A percentile compares a stretch with the other conserved stretches of the same genome.
Evolutionary conservation across 2,329 filamentous ascomycete genomes (phyloP).

Genomic region (Talaromyces atroroseus): DNA sequence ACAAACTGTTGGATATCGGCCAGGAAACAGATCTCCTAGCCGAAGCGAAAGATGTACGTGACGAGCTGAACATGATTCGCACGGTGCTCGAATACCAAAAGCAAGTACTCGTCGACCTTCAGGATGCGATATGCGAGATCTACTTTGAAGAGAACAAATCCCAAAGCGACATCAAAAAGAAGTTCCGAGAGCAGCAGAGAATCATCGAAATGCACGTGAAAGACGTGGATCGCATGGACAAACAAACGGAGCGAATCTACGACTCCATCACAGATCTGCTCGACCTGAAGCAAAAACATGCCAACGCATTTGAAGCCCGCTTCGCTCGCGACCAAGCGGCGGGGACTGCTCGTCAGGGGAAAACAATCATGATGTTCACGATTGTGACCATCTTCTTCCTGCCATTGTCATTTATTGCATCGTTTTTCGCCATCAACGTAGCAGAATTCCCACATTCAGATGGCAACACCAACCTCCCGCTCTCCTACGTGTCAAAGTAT

Average conservation of each 20-base stretch:
- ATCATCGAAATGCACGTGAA: conserved; percentile 54
- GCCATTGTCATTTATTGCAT: conserved; percentile 51
- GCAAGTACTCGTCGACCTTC: conserved; percentile 30
- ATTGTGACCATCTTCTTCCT: conserved; percentile 56
- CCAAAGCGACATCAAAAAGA: conserved; percentile 48
- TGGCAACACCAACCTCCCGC: conserved; percentile 33
- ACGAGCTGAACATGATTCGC: conserved; percentile 60
- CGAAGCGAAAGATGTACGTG: conserved; percentile 62
- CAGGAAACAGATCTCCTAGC: conserved; percentile 56
- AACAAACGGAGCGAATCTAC: conserved; percentile 57
- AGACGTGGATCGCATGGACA: conserved; percentile 60
- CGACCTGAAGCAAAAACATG: conserved; percentile 64
- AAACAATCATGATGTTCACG: conserved; percentile 56
- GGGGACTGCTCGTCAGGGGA: conserved; percentile 53
- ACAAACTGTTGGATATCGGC: conserved; percentile 48
- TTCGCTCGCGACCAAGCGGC: conserved; percentile 55
- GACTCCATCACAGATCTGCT: conserved; percentile 57
- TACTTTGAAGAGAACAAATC: conserved; percentile 29
- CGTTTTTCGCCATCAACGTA: conserved; percentile 53
- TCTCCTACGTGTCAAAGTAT: conserved; percentile 51
- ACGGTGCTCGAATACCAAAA: conserved; percentile 36
- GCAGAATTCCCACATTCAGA: conserved; percentile 40
- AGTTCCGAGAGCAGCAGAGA: conserved; percentile 53
- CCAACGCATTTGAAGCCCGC: conserved; percentile 61
- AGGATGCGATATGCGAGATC: conserved; percentile 32